Conservation (phyloP, 1,284 basidiomycete genomes). For the Lignosus rhinocerotis region DNA sequence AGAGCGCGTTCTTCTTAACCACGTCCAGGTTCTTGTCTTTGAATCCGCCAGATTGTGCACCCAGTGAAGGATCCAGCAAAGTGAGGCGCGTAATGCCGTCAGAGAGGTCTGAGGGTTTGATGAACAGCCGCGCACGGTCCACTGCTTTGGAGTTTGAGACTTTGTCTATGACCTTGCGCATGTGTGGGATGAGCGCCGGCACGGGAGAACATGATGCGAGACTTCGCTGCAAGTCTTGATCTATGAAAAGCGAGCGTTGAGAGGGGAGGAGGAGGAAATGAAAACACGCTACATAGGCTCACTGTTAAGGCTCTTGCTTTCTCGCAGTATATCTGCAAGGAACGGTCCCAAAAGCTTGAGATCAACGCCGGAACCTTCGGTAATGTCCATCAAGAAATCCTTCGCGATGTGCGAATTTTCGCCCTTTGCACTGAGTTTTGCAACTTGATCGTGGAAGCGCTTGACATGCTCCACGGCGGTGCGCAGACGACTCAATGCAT, state of each 20-base stretch:
- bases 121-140: conserved; percentile 65
- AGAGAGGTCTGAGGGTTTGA: conserved; percentile 66
- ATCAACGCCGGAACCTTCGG: conserved; percentile 64
- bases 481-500: conserved; percentile 50
- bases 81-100: conserved; percentile 50
- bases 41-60: conserved; percentile 21
- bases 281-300: conserved; percentile 9
- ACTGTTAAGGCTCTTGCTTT: conserved; percentile 30
- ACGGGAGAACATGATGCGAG: conserved; percentile 58
- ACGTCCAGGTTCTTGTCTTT: conserved; percentile 55
- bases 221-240: conserved; percentile 47
- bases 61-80: conserved; percentile 27
- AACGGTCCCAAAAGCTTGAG: conserved; percentile 49
- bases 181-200: conserved; percentile 39
- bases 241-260: conserved; percentile 34
- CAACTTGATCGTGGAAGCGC: conserved; percentile 53
- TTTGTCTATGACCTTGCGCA: conserved; percentile 46
- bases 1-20: conserved; percentile 56
- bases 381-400: conserved; percentile 57
- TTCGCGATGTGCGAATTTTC: conserved; percentile 65
- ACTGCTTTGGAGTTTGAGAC: conserved; percentile 50
- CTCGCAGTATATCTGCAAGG: conserved; percentile 40
- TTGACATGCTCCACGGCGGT: conserved; percentile 55
- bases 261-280: neutral
- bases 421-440: conserved; percentile 49